Conservation (phyloP, 768 basidiomycete genomes). For the Termitomyces sp. region DNA sequence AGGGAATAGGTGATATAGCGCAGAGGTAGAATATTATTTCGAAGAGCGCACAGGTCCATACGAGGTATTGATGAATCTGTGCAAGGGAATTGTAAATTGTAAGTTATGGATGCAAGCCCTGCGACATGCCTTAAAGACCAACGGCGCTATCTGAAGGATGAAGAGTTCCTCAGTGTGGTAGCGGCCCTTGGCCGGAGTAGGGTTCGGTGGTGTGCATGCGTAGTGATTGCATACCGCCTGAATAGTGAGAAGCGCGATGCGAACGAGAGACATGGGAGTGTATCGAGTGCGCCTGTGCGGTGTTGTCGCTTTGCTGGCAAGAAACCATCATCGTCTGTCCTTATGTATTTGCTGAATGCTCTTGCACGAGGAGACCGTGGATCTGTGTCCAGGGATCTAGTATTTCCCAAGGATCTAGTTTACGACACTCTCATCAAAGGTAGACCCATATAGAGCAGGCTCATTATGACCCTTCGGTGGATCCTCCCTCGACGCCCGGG, state of each 20-base stretch:
- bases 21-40: conserved; percentile 15
- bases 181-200: conserved; percentile 36
- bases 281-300: background rate
- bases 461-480: conserved; percentile 8
- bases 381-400: conserved; percentile 7
- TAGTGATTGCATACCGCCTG: conserved; percentile 39
- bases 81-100: background rate
- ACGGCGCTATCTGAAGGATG: conserved; percentile 41
- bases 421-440: conserved; percentile 3
- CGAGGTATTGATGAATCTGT: conserved; percentile 16
- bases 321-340: background rate
- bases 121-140: conserved; percentile 34
- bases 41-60: conserved; percentile 16
- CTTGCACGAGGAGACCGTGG: conserved; percentile 13
- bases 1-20: conserved; percentile 12
- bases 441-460: conserved; percentile 8
- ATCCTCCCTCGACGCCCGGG: conserved; percentile 9
- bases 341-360: conserved; percentile 5
- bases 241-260: conserved; percentile 31
- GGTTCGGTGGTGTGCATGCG: conserved; percentile 44
- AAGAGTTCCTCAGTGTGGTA: conserved; percentile 38
- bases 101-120: background rate
- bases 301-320: conserved; percentile 1
- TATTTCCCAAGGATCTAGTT: conserved; percentile 6
- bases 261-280: conserved; percentile 30